A percentile compares a stretch with the other conserved stretches of the same genome.
Conservation (phyloP, 176 grass and related monocot species). For the Echinochloa phyllopogon region DNA sequence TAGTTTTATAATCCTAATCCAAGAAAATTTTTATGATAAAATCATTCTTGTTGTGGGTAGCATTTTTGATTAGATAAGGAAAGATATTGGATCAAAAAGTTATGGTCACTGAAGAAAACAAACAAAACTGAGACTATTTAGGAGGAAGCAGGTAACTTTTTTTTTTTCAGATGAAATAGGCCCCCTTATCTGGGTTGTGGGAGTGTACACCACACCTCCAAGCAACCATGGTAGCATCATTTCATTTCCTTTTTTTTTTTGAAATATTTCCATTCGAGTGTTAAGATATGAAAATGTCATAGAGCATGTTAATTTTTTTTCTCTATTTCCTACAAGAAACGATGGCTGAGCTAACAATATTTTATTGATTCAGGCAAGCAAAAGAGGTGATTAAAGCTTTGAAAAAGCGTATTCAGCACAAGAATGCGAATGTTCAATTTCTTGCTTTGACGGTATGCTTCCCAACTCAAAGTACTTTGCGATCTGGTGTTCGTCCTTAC, state of each 20-base stretch:
- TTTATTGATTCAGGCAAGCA: constrained; percentile 62
- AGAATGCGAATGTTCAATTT: constrained; percentile 77
- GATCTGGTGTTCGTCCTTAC: constrained; percentile 18
- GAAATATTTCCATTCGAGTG: not conserved
- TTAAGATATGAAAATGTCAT: constrained; percentile 27
- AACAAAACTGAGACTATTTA: not conserved
- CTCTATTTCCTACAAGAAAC: not conserved
- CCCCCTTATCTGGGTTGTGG: not conserved
- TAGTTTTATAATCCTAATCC: not conserved
- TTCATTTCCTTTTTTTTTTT: not conserved
- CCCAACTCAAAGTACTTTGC: not conserved
- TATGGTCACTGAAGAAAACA: not conserved
- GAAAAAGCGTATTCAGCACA: constrained; percentile 92
- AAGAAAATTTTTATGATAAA: not conserved
- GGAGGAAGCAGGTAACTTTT: not conserved
- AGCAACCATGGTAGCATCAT: not conserved
- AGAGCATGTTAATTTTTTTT: not conserved
- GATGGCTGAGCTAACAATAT: not conserved
- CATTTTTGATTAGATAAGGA: not conserved
- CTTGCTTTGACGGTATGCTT: constrained; percentile 76
- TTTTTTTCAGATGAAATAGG: not conserved
- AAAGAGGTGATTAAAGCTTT: constrained; percentile 90
- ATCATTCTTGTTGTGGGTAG: not conserved
- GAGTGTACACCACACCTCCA: not conserved
- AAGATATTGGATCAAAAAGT: not conserved